phyloP scores from a whole-genome alignment of 257 asterid species.

The Thymus quinquecostatus region DNA sequence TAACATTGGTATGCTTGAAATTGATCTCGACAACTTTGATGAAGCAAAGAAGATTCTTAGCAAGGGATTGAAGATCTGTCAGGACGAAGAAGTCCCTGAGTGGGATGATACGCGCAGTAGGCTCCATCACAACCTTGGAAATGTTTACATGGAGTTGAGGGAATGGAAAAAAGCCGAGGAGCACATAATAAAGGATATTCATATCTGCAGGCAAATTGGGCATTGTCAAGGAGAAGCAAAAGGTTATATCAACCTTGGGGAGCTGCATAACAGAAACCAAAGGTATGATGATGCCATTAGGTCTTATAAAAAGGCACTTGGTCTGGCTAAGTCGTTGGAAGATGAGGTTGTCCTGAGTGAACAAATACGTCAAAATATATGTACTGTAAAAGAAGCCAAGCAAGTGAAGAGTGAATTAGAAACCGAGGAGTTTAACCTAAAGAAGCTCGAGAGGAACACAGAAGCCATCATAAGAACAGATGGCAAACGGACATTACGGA shows the following conservation, averaged over 20 bases:
- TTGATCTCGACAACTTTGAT: constrained; percentile 77
- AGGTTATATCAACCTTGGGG: constrained; percentile 88
- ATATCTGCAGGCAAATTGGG: constrained; percentile 68
- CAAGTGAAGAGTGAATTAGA: constrained; percentile 64
- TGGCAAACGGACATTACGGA: constrained; percentile 47
- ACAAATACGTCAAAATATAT: constrained; percentile 65
- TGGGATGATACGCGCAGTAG: constrained; percentile 83
- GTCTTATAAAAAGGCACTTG: constrained; percentile 74
- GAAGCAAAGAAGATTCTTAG: constrained; percentile 71
- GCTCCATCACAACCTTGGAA: constrained; percentile 97
- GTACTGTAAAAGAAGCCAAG: constrained; percentile 62
- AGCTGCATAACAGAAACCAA: constrained; percentile 72
- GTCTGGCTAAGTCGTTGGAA: constrained; percentile 84
- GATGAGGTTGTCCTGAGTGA: constrained; percentile 73
- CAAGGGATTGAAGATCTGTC: constrained; percentile 74
- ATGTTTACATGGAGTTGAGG: constrained; percentile 75
- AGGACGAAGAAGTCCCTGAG: constrained; percentile 83
- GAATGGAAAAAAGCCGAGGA: constrained; percentile 69
- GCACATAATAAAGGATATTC: constrained; percentile 74
- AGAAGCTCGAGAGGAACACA: constrained; percentile 71
- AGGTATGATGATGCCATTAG: constrained; percentile 69
- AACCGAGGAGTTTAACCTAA: constrained; percentile 75
- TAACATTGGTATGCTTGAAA: constrained; percentile 93
- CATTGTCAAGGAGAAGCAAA: constrained; percentile 97
- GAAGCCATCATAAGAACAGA: constrained; percentile 66